Percentiles rank a stretch among this genome's conserved stretches.
These are phyloP conservation scores for Craterostigma plantagineum DNA, from an alignment of 257 asterid genomes.

Conservation along the genomic window DNA sequence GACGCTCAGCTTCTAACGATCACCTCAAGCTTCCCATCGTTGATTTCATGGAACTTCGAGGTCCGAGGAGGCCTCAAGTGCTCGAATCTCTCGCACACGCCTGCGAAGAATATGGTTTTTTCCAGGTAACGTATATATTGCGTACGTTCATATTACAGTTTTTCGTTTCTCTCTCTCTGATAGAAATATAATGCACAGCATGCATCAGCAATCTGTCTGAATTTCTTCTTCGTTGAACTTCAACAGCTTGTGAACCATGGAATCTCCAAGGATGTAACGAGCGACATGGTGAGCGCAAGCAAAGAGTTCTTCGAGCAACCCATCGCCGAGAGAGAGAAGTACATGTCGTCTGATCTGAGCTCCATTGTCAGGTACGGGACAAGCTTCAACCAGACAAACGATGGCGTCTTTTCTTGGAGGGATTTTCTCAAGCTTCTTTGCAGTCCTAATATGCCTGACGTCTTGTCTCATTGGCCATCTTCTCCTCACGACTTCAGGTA, in stretches of 20 bases:
- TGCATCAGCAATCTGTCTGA: too few relatives aligned
- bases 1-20: not conserved
- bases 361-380: slow-evolving; percentile 75
- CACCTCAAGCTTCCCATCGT: slow-evolving; percentile 49
- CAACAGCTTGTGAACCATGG: slow-evolving; percentile 76
- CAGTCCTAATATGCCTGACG: slow-evolving; percentile 34
- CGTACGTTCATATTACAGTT: too few relatives aligned
- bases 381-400: slow-evolving; percentile 71
- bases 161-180: too few relatives aligned
- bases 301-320: slow-evolving; percentile 56
- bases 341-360: slow-evolving; percentile 47
- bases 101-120: slow-evolving; percentile 60
- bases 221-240: too few relatives aligned
- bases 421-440: slow-evolving; percentile 74
- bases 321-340: slow-evolving; percentile 50
- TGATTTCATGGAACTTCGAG: slow-evolving; percentile 48
- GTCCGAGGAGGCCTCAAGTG: slow-evolving; percentile 35
- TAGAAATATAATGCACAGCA: too few relatives aligned
- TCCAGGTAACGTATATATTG: too few relatives aligned
- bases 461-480: slow-evolving; percentile 68
- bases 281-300: slow-evolving; percentile 34
- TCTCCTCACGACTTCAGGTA: slow-evolving; percentile 70
- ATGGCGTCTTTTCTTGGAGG: slow-evolving; percentile 80
- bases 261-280: slow-evolving; percentile 23
- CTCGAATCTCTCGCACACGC: slow-evolving; percentile 46